Evolutionary conservation across 805 yeast genomes (phyloP), one percentile per base, ranked within the genome.

Genomic region (Spathaspora girioi): DNA sequence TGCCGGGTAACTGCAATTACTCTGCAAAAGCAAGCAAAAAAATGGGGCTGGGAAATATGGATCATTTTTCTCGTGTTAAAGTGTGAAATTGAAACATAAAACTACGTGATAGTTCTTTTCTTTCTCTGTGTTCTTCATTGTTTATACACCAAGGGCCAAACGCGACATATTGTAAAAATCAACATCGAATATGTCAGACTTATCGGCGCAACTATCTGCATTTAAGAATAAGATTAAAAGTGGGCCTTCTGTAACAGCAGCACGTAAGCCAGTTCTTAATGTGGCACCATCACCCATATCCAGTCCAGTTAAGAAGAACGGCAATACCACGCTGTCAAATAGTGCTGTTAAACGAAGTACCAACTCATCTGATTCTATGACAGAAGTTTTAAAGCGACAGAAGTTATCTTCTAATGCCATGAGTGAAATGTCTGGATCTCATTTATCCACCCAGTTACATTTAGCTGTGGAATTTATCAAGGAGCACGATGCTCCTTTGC

Each of bases 381-480:
- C 63, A 12, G 76, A 71, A 52, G 69, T 67, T 12, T 59, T 68
- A 43, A 74, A 72, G 50, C 64, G 73, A 46, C 77, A 63, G 50
- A 69, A 60, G 58, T 11, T 31, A 12, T 31, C 47, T 14, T 46
- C 49, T 1, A 60, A 29, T 49, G 54, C 42, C 47, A 53, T 53
- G 63, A 56, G 8, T 38, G 51, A 50, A 15, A 62, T 72, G 53
- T 66, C 75, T n/a, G 78, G 78, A 1, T 64, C 88, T 58, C 96
- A 89, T 65, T 78, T 87, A 51, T 88, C 96, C 4, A 92, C 97
- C 3, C 89, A 90, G 65, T 76, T 94, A 49, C 85, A 89, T 62
- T 81, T 91, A 64, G 97, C 98, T 1, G 94, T 94, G 17, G 98
- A 94, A 64, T 88, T 83, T 64, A 84, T 94, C 54, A 92, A 90